Evolutionary conservation across 208 protist species (phyloP), one percentile per base, ranked within the genome.

Genomic region (Cochliopodium minus): DNA sequence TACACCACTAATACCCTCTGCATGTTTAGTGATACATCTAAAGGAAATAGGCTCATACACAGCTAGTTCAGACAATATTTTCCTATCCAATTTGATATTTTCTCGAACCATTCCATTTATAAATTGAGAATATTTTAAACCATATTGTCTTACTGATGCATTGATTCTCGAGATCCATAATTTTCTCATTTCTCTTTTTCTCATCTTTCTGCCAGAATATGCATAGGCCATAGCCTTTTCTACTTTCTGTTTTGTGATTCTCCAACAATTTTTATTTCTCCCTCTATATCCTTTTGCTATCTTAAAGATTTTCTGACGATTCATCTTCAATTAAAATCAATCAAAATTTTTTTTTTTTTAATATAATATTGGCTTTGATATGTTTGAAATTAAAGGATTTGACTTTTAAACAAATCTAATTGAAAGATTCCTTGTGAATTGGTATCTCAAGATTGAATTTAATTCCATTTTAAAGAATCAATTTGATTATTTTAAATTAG

Each of bases 31-130:
- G n/a, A n/a, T n/a, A n/a, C n/a, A n/a, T n/a, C n/a, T n/a, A n/a
- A n/a, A n/a, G n/a, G n/a, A n/a, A n/a, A n/a, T n/a, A 91, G 13
- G 73, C 82, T 85, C 90, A 91, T 62, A 77, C 85, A n/a, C n/a
- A n/a, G 50, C 50, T 7, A 55, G 11, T 42, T 55, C 50, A 7
- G 50, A 17, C 7, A 55, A 36, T 7, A 55, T 43, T 55, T 55
- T 55, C 25, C 50, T 36, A 42, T 55, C 42, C 10, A 55, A 38
- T 55, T 55, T 30, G 22, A 1, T 7, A 39, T 25, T 25, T 13
- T 13, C 22, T 3, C 39, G 5, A 22, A 5, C 34, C 9, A 55
- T 32, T 32, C 50, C 50, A 23, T 42, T 23, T 23, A 55, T 55
- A 42, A 55, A 55, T 43, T 55, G 50, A 43, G 20, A 32, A 55